Base-by-base conservation (phyloP, 2,329 filamentous ascomycete species). In the Aspergillus niger region DNA sequence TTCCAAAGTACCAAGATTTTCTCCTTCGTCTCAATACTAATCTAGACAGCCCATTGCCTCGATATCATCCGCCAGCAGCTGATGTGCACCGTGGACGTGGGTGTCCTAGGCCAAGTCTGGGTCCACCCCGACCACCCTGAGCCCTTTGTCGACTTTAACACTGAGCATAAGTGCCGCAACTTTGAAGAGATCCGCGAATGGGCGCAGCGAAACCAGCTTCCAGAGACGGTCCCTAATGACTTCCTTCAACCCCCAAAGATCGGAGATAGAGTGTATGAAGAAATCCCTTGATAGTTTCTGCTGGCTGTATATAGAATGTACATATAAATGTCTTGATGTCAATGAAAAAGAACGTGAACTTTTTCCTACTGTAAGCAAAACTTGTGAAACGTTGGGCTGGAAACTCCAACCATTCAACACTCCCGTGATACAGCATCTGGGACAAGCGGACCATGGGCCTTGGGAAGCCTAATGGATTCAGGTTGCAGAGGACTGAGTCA, bases 141-240 rank as follows among this genome's bases (percentile, higher is more conserved):
- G 47, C 78, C 84, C 0, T 87, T 86, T 63, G 84, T 86, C 2
- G 85, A 89, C 69, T 88, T 88, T 73, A 85, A 86, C 66, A 87
- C 85, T 0, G 76, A 77, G 58, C 86, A 88, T 69, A 77, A 76
- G 51, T 88, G 86, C 70, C 81, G 83, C 36, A 84, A 86, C 68
- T 86, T 83, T 55, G 83, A 86, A 2, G 79, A 76, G 1, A 72
- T 87, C 4, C 72, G 80, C 28, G 63, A 73, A 15, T 89, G 84
- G 84, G 85, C 85, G 1, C 78, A 85, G 60, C 71, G 70, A 30
- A 77, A 82, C 26, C 85, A 88, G 69, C 38, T 74, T 55, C 81
- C 81, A 62, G 81, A 74, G 32, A 68, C 76, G 5, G 69, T 76
- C 5, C 79, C 81, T 13, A 51, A 56, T 10, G 77, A 78, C 55